Conservation (phyloP, 148 eudicot species). For the Spergularia bocconei region DNA sequence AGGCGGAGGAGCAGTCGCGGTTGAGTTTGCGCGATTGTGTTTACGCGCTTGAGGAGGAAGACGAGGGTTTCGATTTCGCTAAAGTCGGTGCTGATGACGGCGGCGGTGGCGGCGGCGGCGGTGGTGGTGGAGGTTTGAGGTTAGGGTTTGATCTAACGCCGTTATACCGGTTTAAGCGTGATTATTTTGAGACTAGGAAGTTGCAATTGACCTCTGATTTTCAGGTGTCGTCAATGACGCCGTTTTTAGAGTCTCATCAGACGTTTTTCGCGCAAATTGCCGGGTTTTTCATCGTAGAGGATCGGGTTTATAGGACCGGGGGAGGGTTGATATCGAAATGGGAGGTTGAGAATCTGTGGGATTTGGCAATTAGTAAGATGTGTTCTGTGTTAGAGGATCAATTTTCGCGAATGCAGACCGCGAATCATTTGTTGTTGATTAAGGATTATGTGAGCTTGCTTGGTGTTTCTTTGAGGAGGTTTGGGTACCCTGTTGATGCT, state of each 20-base stretch:
- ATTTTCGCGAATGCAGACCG: constrained; percentile 96
- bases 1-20: constrained; percentile 92
- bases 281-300: constrained; percentile 93
- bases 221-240: constrained; percentile 94
- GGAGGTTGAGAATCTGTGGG: constrained; percentile 98
- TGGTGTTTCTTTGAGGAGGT: constrained; percentile 79
- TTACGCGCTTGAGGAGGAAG: constrained; percentile 83
- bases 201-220: constrained; percentile 91
- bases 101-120: constrained; percentile 24
- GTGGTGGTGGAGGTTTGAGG: constrained; percentile 10
- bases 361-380: constrained; percentile 93
- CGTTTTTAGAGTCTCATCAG: constrained; percentile 92
- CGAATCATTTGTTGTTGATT: constrained; percentile 87
- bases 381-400: constrained; percentile 96
- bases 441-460: constrained; percentile 97
- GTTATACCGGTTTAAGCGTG: constrained; percentile 73
- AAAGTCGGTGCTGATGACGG: constrained; percentile 33
- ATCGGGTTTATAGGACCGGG: constrained; percentile 87
- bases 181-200: constrained; percentile 87
- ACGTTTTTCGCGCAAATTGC: constrained; percentile 96
- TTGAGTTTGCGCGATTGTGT: constrained; percentile 77
- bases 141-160: constrained; percentile 83
- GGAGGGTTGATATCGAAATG: constrained; percentile 83
- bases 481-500: constrained; percentile 88
- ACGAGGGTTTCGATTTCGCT: constrained; percentile 49